Conservation (phyloP, 306 rosid species). For the Macrotyloma uniflorum region DNA sequence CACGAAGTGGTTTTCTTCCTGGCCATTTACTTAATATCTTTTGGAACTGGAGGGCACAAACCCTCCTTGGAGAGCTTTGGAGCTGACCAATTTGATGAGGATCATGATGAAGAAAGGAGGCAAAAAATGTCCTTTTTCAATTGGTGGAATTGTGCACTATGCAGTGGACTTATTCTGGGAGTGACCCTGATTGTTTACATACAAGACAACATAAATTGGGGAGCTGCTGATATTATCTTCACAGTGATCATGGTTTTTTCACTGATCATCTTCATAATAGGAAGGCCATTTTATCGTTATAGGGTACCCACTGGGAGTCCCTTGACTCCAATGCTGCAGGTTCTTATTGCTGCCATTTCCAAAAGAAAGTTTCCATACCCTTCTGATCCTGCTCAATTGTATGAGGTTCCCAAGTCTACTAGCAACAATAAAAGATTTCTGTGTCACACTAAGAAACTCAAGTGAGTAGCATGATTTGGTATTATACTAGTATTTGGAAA, state of each 20-base stretch:
- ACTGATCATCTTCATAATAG: conserved; percentile 63
- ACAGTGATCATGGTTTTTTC: conserved; percentile 71
- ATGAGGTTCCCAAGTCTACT: conserved; percentile 58
- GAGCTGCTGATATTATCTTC: conserved; percentile 69
- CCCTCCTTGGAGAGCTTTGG: conserved; percentile 94
- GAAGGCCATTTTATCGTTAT: conserved; percentile 73
- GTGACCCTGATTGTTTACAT: conserved; percentile 83
- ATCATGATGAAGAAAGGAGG: conserved; percentile 59
- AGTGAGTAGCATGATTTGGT: conserved; percentile 49
- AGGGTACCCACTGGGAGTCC: conserved; percentile 81
- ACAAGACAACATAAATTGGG: conserved; percentile 84
- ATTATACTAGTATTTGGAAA: neutral
- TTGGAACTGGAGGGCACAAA: conserved; percentile 92
- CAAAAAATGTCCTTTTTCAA: conserved; percentile 95
- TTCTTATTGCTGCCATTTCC: conserved; percentile 74
- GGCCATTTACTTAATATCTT: conserved; percentile 74
- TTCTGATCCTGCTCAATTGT: conserved; percentile 54
- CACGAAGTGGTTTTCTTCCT: conserved; percentile 79
- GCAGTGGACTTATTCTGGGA: conserved; percentile 77
- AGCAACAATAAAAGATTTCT: conserved; percentile 51
- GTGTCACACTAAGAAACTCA: conserved; percentile 76
- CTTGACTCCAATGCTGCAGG: conserved; percentile 88
- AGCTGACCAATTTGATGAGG: conserved; percentile 93
- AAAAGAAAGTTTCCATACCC: conserved; percentile 73
- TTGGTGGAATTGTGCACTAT: conserved; percentile 91